phyloP scores from a whole-genome alignment of 208 protist genomes.

The Trypanosoma brucei region DNA sequence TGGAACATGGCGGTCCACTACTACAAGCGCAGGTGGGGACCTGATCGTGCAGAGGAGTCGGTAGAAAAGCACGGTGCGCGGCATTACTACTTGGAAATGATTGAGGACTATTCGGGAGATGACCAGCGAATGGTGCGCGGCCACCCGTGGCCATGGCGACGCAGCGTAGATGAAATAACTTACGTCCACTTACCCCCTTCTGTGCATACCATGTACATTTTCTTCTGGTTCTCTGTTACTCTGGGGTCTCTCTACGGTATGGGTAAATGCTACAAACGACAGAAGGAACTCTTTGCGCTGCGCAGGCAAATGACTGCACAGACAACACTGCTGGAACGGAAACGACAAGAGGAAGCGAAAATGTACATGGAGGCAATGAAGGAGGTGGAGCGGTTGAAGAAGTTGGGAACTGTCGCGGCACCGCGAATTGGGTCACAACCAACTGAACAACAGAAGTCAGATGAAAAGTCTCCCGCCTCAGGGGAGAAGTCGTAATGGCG shows the following conservation, averaged over 20 bases:
- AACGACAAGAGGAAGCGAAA: slow-evolving; percentile 64
- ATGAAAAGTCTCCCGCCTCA: not conserved
- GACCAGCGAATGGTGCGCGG: slow-evolving; percentile 82
- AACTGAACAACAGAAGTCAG: not conserved
- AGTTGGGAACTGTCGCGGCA: slow-evolving; percentile 22
- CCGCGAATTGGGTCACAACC: slow-evolving; percentile 10
- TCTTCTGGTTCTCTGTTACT: slow-evolving; percentile 83
- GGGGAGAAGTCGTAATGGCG: not conserved
- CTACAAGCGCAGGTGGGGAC: slow-evolving; percentile 67
- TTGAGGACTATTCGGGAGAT: slow-evolving; percentile 84
- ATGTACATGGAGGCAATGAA: slow-evolving; percentile 55
- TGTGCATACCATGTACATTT: slow-evolving; percentile 84
- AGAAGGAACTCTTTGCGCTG: slow-evolving; percentile 65
- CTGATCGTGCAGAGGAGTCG: slow-evolving; percentile 19
- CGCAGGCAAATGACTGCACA: slow-evolving; percentile 44
- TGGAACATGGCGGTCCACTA: slow-evolving; percentile 72
- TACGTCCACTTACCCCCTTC: slow-evolving; percentile 82
- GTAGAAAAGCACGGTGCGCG: slow-evolving; percentile 53
- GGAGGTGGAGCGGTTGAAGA: slow-evolving; percentile 59
- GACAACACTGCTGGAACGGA: slow-evolving; percentile 46
- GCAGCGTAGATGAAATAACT: slow-evolving; percentile 70
- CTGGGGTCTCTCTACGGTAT: slow-evolving; percentile 76
- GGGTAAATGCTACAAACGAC: slow-evolving; percentile 64
- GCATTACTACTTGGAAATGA: slow-evolving; percentile 85
- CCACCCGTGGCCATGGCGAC: slow-evolving; percentile 69